Conservation (phyloP, 495 filamentous ascomycete species). For the Melanomma pulvis-pyrius region DNA sequence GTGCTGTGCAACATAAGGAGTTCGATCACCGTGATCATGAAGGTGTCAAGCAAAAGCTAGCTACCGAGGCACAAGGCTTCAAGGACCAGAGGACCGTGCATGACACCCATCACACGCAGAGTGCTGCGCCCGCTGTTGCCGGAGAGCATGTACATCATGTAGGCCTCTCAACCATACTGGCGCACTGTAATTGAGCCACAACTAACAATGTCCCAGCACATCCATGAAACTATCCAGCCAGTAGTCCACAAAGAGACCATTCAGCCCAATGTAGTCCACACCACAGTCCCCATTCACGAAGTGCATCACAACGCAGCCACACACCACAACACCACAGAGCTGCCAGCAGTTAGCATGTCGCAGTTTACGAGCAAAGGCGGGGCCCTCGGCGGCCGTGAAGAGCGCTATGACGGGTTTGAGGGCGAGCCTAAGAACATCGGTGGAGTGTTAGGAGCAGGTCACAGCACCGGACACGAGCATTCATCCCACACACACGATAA, state of each 20-base stretch:
- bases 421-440: slow-evolving; percentile 58
- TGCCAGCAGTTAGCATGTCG: slow-evolving; percentile 62
- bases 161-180: not conserved
- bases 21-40: slow-evolving; percentile 57
- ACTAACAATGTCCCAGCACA: slow-evolving; percentile 45
- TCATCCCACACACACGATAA: not conserved
- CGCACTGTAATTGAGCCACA: not conserved
- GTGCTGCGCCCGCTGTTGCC: slow-evolving; percentile 51
- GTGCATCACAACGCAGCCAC: slow-evolving; percentile 63
- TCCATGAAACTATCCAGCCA: slow-evolving; percentile 67
- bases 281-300: slow-evolving; percentile 69
- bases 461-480: not conserved
- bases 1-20: slow-evolving; percentile 57
- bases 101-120: slow-evolving; percentile 53
- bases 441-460: not conserved
- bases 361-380: slow-evolving; percentile 64
- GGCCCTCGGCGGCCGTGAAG: slow-evolving; percentile 55
- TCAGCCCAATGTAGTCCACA: slow-evolving; percentile 67
- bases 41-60: slow-evolving; percentile 49
- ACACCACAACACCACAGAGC: slow-evolving; percentile 59
- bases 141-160: slow-evolving; percentile 64
- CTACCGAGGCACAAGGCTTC: slow-evolving; percentile 55
- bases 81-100: slow-evolving; percentile 51
- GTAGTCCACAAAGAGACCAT: slow-evolving; percentile 65
- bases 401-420: slow-evolving; percentile 58